Percentiles rank a stretch among this genome's conserved stretches.
These are phyloP conservation scores for Fusarium redolens DNA, from an alignment of 2,329 filamentous ascomycete species.

Conservation along the genomic window DNA sequence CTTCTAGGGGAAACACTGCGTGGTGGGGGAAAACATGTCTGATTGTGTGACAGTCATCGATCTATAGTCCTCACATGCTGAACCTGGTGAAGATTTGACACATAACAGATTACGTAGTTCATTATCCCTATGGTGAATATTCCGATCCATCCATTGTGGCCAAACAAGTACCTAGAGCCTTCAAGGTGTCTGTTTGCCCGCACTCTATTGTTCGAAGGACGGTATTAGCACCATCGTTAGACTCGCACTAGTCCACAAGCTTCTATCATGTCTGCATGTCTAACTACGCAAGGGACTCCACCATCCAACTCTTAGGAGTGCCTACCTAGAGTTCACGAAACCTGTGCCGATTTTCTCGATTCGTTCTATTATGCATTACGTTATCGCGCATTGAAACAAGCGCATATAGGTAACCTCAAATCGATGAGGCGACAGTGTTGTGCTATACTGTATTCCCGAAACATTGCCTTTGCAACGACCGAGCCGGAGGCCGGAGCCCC, in stretches of 20 bases:
- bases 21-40: slow-evolving; percentile 1
- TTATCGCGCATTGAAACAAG: slow-evolving; percentile 17
- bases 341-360: slow-evolving; percentile 20
- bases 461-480: slow-evolving; percentile 1
- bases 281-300: neutral
- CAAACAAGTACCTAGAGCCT: neutral
- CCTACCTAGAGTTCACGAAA: slow-evolving; percentile 2
- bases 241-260: slow-evolving; percentile 12
- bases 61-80: neutral
- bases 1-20: neutral
- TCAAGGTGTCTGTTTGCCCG: slow-evolving; percentile 4
- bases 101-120: slow-evolving; percentile 21
- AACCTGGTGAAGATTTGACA: neutral
- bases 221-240: neutral
- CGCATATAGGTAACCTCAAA: slow-evolving; percentile 6
- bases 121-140: slow-evolving; percentile 1
- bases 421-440: slow-evolving; percentile 2
- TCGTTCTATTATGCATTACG: slow-evolving; percentile 18
- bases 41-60: neutral
- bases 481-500: slow-evolving; percentile 26
- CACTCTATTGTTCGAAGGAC: neutral
- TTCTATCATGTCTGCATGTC: neutral
- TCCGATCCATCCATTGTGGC: slow-evolving; percentile 8
- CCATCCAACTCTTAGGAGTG: neutral
- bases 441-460: slow-evolving; percentile 15